Base-by-base conservation (phyloP, 495 filamentous ascomycete genomes). In the Penicillium desertorum region DNA sequence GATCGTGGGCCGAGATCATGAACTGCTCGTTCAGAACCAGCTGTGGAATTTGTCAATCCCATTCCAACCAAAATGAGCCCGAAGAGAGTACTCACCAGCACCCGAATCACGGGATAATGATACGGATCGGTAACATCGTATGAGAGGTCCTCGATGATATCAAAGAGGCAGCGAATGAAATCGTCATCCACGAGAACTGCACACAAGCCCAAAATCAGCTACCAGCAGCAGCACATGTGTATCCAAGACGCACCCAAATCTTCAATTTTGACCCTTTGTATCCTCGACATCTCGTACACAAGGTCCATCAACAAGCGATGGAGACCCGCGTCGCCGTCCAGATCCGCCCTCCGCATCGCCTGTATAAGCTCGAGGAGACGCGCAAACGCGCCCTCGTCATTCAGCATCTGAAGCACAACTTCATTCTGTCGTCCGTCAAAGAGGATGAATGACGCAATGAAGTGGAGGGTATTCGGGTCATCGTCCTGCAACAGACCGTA, bases 11-110 rank as follows among this genome's bases (percentile, higher is more conserved):
- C 14, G 73, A 76, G 43, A 97, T 88, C 90, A 98, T 96, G 75
- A 96, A 98, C 72, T 98, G 94, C 66, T 98, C 94, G 71, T 98
- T 98, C 61, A 98, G 75, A 45, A 98, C 92, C 62, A 98, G 83
- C 92, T 98, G 66, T 27, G 50, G 27, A 49, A 45, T 39, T 30
- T 8, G 58, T 66, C 25, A 67, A 63, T 46, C 17, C 22, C 22
- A 17, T 50, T 20, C 37, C 16, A 29, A 14, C 11, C 12, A 19
- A 36, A 10, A 34, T 34, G 11, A 42, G 34, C 23, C 3, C 5
- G 25, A 34, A 41, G 5, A 51, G 30, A 58, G 34, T 77, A 62
- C 74, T 70, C 73, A 96, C 93, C 75, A 98, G 73, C 51, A 98
- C 92, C 53, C 92, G 85, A 64, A 98, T 96, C 23, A 97, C 86